phyloP scores from a whole-genome alignment of 768 basidiomycete genomes.

The Kwoniella newhampshirensis region DNA sequence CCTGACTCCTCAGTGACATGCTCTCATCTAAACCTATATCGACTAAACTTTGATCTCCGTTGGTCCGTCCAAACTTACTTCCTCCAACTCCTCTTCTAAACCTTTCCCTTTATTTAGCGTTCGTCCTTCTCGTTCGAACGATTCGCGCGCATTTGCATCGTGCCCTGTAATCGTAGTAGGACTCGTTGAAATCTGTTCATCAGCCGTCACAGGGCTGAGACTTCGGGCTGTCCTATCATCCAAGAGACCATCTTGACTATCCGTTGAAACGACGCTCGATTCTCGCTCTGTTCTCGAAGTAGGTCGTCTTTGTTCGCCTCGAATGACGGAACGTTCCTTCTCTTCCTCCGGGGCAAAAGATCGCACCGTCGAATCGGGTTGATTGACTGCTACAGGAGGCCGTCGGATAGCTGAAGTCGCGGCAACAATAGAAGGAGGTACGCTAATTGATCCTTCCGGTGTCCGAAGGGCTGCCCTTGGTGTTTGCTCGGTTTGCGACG shows the following conservation, averaged over 20 bases:
- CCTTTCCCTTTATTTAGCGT: conserved; percentile 2
- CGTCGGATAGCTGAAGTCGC: conserved; percentile 29
- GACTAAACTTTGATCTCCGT: no score
- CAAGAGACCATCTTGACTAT: conserved; percentile 33
- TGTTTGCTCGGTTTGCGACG: conserved; percentile 14
- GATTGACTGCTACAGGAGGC: conserved; percentile 29
- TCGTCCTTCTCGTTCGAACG: background rate
- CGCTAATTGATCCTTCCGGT: background rate
- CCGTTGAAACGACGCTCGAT: conserved; percentile 27
- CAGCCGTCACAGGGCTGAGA: background rate
- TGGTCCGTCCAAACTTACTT: conserved; percentile 26
- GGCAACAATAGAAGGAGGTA: conserved; percentile 30
- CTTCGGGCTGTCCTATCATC: conserved; percentile 10
- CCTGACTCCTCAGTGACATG: no score
- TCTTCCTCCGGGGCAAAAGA: conserved; percentile 25
- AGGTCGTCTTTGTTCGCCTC: background rate
- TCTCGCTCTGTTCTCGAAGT: conserved; percentile 26
- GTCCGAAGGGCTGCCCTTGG: conserved; percentile 16
- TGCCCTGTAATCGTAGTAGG: conserved; percentile 12
- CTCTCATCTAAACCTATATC: no score
- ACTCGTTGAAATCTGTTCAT: background rate
- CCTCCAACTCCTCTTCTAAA: conserved; percentile 41
- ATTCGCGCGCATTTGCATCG: background rate
- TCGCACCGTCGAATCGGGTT: conserved; percentile 11
- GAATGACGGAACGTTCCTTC: conserved; percentile 20